phyloP scores from a whole-genome alignment of 352 stramenopile genomes.

The Phytopythium boreale region DNA sequence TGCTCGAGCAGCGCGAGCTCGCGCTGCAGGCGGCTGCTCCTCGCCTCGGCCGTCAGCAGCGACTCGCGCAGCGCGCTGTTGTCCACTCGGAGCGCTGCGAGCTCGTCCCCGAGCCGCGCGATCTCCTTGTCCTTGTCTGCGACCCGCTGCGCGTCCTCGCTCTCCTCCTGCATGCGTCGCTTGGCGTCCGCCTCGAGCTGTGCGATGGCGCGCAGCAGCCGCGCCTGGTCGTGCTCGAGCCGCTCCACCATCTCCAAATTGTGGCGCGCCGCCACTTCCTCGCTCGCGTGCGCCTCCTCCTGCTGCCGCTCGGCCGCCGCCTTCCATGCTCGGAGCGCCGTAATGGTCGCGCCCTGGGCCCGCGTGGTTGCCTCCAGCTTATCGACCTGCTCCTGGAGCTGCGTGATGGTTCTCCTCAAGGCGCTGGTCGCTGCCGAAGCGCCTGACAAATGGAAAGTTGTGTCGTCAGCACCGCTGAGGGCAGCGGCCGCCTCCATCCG shows the following conservation, averaged over 20 bases:
- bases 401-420: conserved; percentile 35
- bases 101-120: conserved; percentile 27
- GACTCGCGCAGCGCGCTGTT: conserved; percentile 51
- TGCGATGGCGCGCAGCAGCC: conserved; percentile 23
- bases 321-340: conserved; percentile 48
- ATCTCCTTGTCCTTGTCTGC: conserved; percentile 35
- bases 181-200: conserved; percentile 28
- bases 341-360: conserved; percentile 38
- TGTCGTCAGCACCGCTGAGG: neutral
- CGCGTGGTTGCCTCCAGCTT: conserved; percentile 28
- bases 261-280: conserved; percentile 33
- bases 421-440: conserved; percentile 29
- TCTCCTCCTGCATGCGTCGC: conserved; percentile 9
- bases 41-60: conserved; percentile 59
- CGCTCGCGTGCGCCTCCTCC: conserved; percentile 34
- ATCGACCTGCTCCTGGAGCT: conserved; percentile 34
- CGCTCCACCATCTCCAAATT: conserved; percentile 39
- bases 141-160: conserved; percentile 24
- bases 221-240: conserved; percentile 36
- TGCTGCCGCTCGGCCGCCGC: conserved; percentile 32
- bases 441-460: conserved; percentile 9
- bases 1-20: conserved; percentile 76
- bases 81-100: conserved; percentile 34
- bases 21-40: conserved; percentile 65
- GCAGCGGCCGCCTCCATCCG: conserved; percentile 38